Percentiles rank a stretch among this genome's conserved stretches.
Evolutionary conservation across 1,284 basidiomycete species (phyloP).

Genomic region (Boletus semigastroideus): DNA sequence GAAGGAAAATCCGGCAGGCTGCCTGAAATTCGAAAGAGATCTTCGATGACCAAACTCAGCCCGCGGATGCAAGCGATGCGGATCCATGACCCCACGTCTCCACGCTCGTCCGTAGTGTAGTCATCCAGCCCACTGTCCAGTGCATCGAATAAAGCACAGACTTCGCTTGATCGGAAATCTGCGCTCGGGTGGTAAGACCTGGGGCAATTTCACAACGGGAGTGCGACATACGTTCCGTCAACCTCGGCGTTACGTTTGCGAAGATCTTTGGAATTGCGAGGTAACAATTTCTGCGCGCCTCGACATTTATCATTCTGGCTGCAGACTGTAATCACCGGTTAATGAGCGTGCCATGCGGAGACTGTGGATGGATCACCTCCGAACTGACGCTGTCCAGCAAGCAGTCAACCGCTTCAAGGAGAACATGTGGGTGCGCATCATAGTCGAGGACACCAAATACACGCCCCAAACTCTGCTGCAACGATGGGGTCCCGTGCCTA

Average conservation of each 20-base stretch:
- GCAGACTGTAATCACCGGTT: conserved; percentile 40
- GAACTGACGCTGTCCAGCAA: conserved; percentile 59
- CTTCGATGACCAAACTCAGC: conserved; percentile 49
- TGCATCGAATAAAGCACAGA: conserved; percentile 49
- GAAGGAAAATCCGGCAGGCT: conserved; percentile 44
- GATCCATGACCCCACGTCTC: conserved; percentile 97
- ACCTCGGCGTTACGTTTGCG: conserved; percentile 41
- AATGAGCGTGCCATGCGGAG: conserved; percentile 21
- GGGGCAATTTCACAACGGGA: conserved; percentile 15
- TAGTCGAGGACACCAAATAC: conserved; percentile 78
- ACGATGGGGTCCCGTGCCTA: conserved; percentile 47
- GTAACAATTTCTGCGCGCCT: conserved; percentile 72
- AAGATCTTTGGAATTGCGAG: conserved; percentile 64
- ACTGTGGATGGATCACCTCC: conserved; percentile 42
- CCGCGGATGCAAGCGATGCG: conserved; percentile 75
- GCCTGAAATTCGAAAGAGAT: conserved; percentile 45
- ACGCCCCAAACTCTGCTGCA: conserved; percentile 78
- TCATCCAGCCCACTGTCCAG: conserved; percentile 75
- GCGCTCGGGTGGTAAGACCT: conserved; percentile 5
- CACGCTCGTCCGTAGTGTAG: conserved; percentile 92
- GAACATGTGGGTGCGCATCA: conserved; percentile 47
- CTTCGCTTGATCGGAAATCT: conserved; percentile 50
- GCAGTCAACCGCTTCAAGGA: conserved; percentile 54
- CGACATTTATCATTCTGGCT: conserved; percentile 50
- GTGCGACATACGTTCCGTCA: conserved; percentile 47